Conservation (phyloP, 2,329 filamentous ascomycete species). For the Alternaria sp. region DNA sequence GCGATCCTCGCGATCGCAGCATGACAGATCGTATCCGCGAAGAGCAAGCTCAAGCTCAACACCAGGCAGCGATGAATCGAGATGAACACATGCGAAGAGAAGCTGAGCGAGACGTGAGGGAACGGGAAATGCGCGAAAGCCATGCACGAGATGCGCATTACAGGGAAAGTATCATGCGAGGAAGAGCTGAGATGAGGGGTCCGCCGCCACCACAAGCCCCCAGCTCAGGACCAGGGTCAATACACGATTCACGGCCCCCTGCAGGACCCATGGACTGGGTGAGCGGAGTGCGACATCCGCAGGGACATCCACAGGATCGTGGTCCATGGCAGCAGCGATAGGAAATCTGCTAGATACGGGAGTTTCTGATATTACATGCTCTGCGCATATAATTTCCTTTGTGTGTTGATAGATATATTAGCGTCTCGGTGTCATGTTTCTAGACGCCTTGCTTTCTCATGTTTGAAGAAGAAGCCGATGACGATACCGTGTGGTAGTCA, state of each 20-base stretch:
- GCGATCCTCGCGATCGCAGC: constrained; percentile 30
- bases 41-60: constrained; percentile 35
- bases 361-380: not conserved
- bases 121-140: constrained; percentile 30
- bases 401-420: not conserved
- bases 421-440: not conserved
- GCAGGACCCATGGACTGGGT: constrained; percentile 33
- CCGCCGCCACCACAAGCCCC: constrained; percentile 24
- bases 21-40: constrained; percentile 43
- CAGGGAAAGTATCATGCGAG: constrained; percentile 31
- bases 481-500: not conserved
- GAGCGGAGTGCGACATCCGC: constrained; percentile 27
- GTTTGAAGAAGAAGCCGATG: not conserved
- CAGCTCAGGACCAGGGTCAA: constrained; percentile 23
- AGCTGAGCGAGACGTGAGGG: constrained; percentile 32
- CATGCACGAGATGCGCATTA: constrained; percentile 29
- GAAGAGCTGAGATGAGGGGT: constrained; percentile 24
- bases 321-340: constrained; percentile 28
- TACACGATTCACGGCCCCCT: constrained; percentile 25
- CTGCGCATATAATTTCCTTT: constrained; percentile 4
- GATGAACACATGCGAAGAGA: constrained; percentile 37
- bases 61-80: constrained; percentile 31
- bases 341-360: not conserved
- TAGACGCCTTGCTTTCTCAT: not conserved
- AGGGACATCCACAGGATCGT: constrained; percentile 29